Evolutionary conservation across 148 eudicot species (phyloP), one percentile per base, ranked within the genome.

Genomic region (Pharnaceum exiguum): DNA sequence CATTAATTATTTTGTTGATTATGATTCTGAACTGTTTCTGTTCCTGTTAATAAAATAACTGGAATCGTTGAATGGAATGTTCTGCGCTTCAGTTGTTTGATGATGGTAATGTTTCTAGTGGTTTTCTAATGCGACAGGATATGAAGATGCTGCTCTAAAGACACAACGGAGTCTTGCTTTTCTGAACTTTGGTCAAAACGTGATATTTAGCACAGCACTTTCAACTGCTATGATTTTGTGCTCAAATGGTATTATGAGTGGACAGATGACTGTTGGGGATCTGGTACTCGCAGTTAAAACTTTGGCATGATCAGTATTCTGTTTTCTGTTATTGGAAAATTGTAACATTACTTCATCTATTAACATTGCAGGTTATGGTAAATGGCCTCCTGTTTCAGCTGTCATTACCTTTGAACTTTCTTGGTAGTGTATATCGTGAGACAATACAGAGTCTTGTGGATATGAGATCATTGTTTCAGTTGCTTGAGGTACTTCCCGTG

Each of bases 341-440:
- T 35, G 12, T 12, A 6, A 6, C 38, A 6, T 12, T 40, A 48
- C 51, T 68, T 24, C 30, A 50, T 54, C 8, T 31, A 21, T 65
- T 22, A 10, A 22, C 15, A 65, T 36, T 63, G 59, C 76, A 90
- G 97, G 97, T 90, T 58, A 87, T 90, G 97, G 95, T 90, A 58
- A 90, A 90, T 68, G 97, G 97, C 54, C 89, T 90, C 24, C 86
- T 90, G 16, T 87, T 90, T 79, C 97, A 90, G 71, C 76, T 87
- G 39, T 90, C 97, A 66, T 84, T 90, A 57, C 97, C 97, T 13
- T 83, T 90, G 44, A 90, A 90, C 72, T 90, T 87, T 74, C 97
- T 90, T 67, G 97, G 97, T 40, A 77, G 95, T 68, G 97, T 90
- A 23, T 90, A 90, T 72, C 90, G 97, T 56, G 97, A 90, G 79